Percentiles rank a stretch among this genome's conserved stretches.
phyloP scores from a whole-genome alignment of 2,329 filamentous ascomycete species.

The Fusarium multiceps region DNA sequence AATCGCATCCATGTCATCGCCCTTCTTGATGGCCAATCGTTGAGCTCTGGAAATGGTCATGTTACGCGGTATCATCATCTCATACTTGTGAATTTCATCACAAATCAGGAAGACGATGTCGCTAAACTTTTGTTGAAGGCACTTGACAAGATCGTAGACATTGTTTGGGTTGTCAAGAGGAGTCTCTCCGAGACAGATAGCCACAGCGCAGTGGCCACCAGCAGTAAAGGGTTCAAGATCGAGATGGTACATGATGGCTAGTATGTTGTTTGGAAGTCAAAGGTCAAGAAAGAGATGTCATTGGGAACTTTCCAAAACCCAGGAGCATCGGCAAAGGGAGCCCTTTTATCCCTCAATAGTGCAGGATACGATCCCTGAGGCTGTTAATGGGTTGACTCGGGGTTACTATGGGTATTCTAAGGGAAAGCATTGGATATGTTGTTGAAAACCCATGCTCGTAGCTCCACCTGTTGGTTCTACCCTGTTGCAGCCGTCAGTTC shows the following conservation, averaged over 20 bases:
- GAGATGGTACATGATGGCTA: neutral
- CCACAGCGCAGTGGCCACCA: neutral
- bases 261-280: neutral
- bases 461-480: neutral
- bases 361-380: neutral
- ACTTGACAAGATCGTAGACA: neutral
- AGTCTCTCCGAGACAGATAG: constrained; percentile 4
- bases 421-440: neutral
- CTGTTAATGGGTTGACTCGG: neutral
- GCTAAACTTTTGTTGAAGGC: neutral
- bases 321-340: neutral
- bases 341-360: neutral
- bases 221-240: neutral
- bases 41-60: constrained; percentile 1
- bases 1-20: neutral
- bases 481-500: neutral
- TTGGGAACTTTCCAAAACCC: fast-evolving
- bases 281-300: neutral
- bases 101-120: neutral
- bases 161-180: neutral
- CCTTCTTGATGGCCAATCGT: neutral
- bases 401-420: neutral
- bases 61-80: constrained; percentile 3
- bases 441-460: neutral
- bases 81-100: constrained; percentile 7